phyloP scores from a whole-genome alignment of 306 rosid species.

The Prunus davidiana region DNA sequence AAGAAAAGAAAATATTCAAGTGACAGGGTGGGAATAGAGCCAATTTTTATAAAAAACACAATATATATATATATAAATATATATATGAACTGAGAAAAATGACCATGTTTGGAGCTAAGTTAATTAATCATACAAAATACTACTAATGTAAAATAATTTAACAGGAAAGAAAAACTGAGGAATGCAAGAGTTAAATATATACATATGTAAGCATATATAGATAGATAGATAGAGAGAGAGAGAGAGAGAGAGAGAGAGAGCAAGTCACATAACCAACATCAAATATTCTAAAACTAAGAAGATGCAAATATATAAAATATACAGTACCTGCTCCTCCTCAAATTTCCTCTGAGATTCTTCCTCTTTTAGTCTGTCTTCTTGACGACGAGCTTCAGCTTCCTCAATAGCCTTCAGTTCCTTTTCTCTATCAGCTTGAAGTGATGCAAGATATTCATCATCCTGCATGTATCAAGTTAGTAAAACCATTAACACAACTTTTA shows the following conservation, averaged over 20 bases:
- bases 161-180: background rate
- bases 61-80: background rate
- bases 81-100: background rate
- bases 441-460: slow-evolving; percentile 95
- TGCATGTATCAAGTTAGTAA: slow-evolving; percentile 34
- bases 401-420: slow-evolving; percentile 69
- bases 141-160: background rate
- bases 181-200: background rate
- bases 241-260: background rate
- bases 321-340: slow-evolving; percentile 73
- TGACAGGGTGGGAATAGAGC: background rate
- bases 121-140: background rate
- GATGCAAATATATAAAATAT: background rate
- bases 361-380: slow-evolving; percentile 70
- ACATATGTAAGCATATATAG: background rate
- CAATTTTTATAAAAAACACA: background rate
- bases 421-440: slow-evolving; percentile 88
- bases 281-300: background rate
- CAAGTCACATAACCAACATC: background rate
- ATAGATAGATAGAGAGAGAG: background rate
- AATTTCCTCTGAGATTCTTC: slow-evolving; percentile 74
- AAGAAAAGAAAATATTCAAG: background rate
- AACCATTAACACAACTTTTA: background rate
- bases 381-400: slow-evolving; percentile 80
- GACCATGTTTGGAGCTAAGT: background rate